phyloP scores from a whole-genome alignment of 139 green algal genomes.

The Zygnema cylindricum region DNA sequence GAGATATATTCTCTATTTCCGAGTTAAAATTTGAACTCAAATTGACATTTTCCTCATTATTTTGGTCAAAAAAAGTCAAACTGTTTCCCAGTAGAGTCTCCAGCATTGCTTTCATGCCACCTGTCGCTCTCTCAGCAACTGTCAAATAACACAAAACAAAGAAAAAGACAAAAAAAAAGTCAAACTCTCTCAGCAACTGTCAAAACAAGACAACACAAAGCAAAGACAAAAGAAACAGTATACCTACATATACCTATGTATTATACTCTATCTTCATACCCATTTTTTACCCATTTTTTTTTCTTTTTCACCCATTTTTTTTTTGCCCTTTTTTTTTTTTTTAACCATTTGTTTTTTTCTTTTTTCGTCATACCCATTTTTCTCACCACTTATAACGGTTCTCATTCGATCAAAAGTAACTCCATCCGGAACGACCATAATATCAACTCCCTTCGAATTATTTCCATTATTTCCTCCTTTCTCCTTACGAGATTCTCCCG shows the following conservation, averaged over 20 bases:
- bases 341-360: neutral
- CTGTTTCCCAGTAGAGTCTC: neutral
- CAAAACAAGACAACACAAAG: neutral
- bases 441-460: slow-evolving; percentile 1
- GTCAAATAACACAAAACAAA: neutral
- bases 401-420: slow-evolving; percentile 59
- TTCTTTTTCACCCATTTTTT: no score
- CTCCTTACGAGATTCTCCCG: neutral
- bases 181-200: neutral
- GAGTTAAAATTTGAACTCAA: neutral
- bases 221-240: no score
- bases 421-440: slow-evolving; percentile 50
- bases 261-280: no score
- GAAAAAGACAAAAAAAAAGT: slow-evolving; percentile 8
- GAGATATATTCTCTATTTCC: neutral
- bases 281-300: no score
- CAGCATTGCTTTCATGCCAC: neutral
- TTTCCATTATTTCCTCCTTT: slow-evolving; percentile 15
- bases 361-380: neutral
- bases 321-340: neutral
- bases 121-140: neutral
- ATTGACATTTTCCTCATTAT: no score
- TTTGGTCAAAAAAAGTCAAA: no score
- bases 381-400: slow-evolving; percentile 37
- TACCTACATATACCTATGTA: no score